A percentile compares a stretch with the other conserved stretches of the same genome.
Conservation (phyloP, 768 basidiomycete genomes). For the Lentinula detonsa region DNA sequence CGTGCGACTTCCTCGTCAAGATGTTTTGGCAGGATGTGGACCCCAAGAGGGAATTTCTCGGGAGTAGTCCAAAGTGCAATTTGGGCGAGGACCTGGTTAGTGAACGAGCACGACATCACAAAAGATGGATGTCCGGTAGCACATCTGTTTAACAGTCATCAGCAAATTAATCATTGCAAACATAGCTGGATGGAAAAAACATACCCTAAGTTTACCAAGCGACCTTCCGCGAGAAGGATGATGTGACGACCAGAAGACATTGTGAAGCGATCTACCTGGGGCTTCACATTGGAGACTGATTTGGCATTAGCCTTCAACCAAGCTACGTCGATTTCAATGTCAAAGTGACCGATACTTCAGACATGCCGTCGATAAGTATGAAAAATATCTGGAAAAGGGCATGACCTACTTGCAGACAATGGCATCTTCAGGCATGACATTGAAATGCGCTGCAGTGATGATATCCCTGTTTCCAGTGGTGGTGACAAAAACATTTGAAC, state of each 20-base stretch:
- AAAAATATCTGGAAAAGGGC: background rate
- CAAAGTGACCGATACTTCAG: conserved; percentile 77
- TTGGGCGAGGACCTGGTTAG: conserved; percentile 97
- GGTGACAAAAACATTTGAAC: conserved; percentile 91
- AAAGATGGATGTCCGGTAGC: conserved; percentile 99
- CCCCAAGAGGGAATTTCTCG: conserved; percentile 90
- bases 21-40: conserved; percentile 97
- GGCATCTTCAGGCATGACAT: conserved; percentile 94
- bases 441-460: conserved; percentile 88
- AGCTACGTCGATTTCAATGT: conserved; percentile 92
- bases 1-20: conserved; percentile 99
- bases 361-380: background rate
- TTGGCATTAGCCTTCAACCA: conserved; percentile 95
- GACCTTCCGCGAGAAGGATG: conserved; percentile 96
- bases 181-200: conserved; percentile 18
- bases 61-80: conserved; percentile 96
- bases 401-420: conserved; percentile 89
- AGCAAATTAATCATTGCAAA: conserved; percentile 1
- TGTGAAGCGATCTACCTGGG: conserved; percentile 97
- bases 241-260: conserved; percentile 90
- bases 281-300: conserved; percentile 86
- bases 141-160: conserved; percentile 44
- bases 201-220: conserved; percentile 96
- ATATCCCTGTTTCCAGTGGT: conserved; percentile 99
- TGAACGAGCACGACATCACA: conserved; percentile 99